Percentiles rank a stretch among this genome's conserved stretches.
Conservation (phyloP, 345 rosid species). For the Brassica cretica region DNA sequence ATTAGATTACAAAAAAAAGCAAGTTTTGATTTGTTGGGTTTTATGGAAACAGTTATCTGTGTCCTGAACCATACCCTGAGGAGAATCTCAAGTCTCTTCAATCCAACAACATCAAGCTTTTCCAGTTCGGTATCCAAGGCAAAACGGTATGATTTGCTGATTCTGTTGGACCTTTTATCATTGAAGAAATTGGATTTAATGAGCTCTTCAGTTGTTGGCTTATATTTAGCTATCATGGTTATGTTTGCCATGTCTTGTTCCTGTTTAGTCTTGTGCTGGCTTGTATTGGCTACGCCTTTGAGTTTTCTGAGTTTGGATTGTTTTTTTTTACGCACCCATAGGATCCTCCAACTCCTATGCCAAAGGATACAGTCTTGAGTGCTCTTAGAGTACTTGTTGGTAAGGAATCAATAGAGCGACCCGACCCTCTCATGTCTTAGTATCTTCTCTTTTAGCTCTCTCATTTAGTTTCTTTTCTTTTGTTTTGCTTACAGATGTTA, state of each 20-base stretch:
- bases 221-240: not conserved
- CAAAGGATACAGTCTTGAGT: conserved; percentile 52
- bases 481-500: conserved; percentile 58
- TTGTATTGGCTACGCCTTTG: conserved; percentile 2
- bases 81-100: conserved; percentile 61
- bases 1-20: not conserved
- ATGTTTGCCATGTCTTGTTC: not conserved
- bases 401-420: conserved; percentile 36
- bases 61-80: conserved; percentile 80
- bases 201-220: not conserved
- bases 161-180: not conserved
- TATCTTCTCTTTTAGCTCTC: not conserved
- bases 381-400: conserved; percentile 80
- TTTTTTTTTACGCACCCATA: conserved; percentile 37
- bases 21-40: conserved; percentile 21
- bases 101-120: conserved; percentile 57
- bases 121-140: conserved; percentile 81
- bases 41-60: conserved; percentile 60
- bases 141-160: conserved; percentile 50
- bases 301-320: conserved; percentile 18
- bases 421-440: not conserved
- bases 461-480: not conserved
- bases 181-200: not conserved
- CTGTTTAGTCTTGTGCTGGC: not conserved
- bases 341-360: conserved; percentile 63